phyloP scores from a whole-genome alignment of 441 rosid genomes.

The Gossypium davidsonii region DNA sequence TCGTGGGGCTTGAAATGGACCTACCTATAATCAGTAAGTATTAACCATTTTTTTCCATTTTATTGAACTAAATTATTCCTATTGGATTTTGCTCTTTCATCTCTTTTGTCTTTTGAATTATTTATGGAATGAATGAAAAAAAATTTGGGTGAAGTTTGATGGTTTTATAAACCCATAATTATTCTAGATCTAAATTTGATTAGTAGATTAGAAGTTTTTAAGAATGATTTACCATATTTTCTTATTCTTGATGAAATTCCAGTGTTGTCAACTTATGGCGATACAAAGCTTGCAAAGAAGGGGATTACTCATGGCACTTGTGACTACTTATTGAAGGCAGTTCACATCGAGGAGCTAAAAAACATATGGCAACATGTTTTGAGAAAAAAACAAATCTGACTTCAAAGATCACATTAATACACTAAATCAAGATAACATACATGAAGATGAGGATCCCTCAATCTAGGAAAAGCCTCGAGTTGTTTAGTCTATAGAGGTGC shows the following conservation, averaged over 20 bases:
- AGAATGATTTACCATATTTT: neutral
- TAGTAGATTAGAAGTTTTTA: neutral
- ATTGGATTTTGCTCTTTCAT: neutral
- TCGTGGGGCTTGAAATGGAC: too few species aligned
- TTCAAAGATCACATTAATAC: too few species aligned
- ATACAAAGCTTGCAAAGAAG: too few species aligned
- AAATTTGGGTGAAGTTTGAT: neutral
- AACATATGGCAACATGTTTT: too few species aligned
- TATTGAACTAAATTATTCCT: conserved; percentile 4
- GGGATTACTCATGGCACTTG: too few species aligned
- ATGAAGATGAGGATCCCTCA: conserved; percentile 55
- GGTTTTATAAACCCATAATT: neutral
- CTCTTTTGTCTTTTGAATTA: neutral
- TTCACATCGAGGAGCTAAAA: too few species aligned
- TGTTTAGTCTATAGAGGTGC: conserved; percentile 85
- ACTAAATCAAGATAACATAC: conserved; percentile 9
- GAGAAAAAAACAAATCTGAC: too few species aligned
- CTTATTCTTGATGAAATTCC: too few species aligned
- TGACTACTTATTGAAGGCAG: too few species aligned
- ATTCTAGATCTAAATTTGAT: neutral
- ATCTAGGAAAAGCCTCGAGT: conserved; percentile 79
- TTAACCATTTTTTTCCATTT: neutral
- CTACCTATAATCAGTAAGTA: too few species aligned
- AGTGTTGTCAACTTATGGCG: too few species aligned
- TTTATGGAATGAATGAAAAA: neutral